Evolutionary conservation across 1,139 yeast species (phyloP), one percentile per base, ranked within the genome.

Genomic region (Yamadazyma oceani): DNA sequence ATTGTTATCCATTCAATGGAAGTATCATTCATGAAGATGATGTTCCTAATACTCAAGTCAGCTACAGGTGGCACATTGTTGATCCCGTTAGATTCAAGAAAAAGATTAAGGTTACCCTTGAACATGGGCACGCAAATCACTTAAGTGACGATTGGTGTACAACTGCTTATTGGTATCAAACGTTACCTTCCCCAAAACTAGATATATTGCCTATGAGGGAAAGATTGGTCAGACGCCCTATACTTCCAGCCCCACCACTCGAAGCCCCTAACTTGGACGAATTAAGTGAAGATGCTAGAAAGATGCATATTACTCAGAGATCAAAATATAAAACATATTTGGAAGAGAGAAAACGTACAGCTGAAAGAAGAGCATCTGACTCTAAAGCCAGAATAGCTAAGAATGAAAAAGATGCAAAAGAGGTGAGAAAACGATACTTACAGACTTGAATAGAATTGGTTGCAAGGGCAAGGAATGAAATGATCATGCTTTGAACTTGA

Each of bases 151-250:
- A 34, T 30, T 34, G 37, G 33, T 15, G 29, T 9, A 28, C 33
- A n/a, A 34, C 37, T 19, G 37, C 34, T 6, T 34, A 34, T 27
- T 34, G 37, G 37, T 34, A 34, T 12, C 34, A 17, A 35, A 17
- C 36, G 15, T 23, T 31, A 21, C 34, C 34, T 14, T 13, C 21
- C 11, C 34, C 34, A n/a, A 31, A 31, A 21, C 23, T 31, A 15
- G 25, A 23, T 13, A 22, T 15, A 9, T 14, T 11, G 6, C 17
- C 16, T 2, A 15, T 31, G 11, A 21, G 8, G 14, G 34, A 21
- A 11, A 10, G 34, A 23, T 23, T 31, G 17, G 34, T 31, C 10
- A 31, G 34, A 23, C 34, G 27, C 12, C 34, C 34, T 2, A 23
- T 24, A 13, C 21, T 21, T 15, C 34, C 22, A 7, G 14, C 12